These are phyloP conservation scores for Wickerhamomyces sp. DNA, from an alignment of 1,139 yeast genomes.

Conservation along the genomic window DNA sequence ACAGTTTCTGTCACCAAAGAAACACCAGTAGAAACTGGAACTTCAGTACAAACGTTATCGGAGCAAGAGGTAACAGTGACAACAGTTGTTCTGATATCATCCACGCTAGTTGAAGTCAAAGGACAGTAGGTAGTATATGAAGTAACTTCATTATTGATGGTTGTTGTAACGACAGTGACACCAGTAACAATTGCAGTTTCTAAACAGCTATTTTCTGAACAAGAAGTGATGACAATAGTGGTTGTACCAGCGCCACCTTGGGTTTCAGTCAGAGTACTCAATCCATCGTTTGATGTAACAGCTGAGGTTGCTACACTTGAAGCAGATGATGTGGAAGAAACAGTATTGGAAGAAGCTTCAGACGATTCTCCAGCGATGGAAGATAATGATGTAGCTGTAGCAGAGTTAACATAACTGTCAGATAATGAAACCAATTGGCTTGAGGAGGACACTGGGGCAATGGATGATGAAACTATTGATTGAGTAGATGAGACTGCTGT, in stretches of 20 bases:
- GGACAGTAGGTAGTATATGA: constrained; percentile 26
- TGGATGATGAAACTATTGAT: background rate
- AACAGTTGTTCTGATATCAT: background rate
- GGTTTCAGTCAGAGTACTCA: constrained; percentile 2
- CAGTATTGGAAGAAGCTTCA: background rate
- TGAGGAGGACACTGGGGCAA: background rate
- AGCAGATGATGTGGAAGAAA: background rate
- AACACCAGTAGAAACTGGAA: background rate
- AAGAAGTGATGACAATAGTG: constrained; percentile 15
- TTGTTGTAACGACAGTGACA: constrained; percentile 8
- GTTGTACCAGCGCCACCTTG: constrained; percentile 10
- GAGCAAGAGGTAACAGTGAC: constrained; percentile 3
- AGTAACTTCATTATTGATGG: background rate
- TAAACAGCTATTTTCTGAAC: constrained; percentile 10
- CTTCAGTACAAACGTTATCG: background rate
- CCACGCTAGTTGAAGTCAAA: constrained; percentile 11
- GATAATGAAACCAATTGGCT: background rate
- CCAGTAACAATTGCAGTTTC: constrained; percentile 12
- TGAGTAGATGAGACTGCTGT: background rate
- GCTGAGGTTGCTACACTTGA: background rate
- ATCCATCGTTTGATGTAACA: background rate
- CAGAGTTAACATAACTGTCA: background rate
- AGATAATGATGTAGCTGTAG: background rate
- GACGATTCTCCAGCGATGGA: background rate
- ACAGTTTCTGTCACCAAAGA: constrained; percentile 1